Evolutionary conservation across 345 rosid genomes (phyloP).

Genomic region (Cardiospermum halicacabum): DNA sequence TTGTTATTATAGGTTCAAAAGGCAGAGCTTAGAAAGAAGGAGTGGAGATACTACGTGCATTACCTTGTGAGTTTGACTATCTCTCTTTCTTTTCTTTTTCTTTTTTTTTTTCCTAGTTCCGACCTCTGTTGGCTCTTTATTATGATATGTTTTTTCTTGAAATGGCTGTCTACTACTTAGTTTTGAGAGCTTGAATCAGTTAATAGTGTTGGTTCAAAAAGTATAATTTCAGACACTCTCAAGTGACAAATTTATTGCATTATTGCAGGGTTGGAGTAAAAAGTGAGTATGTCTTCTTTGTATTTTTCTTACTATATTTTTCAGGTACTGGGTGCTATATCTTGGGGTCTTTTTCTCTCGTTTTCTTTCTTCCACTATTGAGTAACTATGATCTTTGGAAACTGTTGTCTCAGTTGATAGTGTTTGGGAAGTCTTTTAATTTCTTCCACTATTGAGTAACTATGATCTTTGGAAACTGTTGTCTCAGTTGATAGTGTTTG

Average conservation of each 20-base stretch:
- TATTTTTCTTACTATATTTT: constrained; percentile 2
- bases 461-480: neutral
- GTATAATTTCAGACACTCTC: constrained; percentile 14
- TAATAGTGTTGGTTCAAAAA: neutral
- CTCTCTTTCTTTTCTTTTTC: neutral
- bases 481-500: constrained; percentile 8
- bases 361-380: neutral
- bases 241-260: constrained; percentile 24
- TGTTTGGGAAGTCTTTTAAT: too few relatives aligned
- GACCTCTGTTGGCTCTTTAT: neutral
- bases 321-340: constrained; percentile 7
- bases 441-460: neutral
- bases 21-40: constrained; percentile 84
- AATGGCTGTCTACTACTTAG: neutral
- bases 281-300: constrained; percentile 57
- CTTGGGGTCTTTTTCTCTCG: constrained; percentile 8
- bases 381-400: neutral
- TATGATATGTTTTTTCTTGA: neutral
- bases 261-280: constrained; percentile 97
- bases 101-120: neutral
- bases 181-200: constrained; percentile 12
- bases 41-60: constrained; percentile 92
- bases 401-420: too few relatives aligned
- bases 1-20: constrained; percentile 64
- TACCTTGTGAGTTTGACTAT: constrained; percentile 64